Base-by-base conservation (phyloP, 176 grass and related monocot genomes). In the Triticum dicoccoides region DNA sequence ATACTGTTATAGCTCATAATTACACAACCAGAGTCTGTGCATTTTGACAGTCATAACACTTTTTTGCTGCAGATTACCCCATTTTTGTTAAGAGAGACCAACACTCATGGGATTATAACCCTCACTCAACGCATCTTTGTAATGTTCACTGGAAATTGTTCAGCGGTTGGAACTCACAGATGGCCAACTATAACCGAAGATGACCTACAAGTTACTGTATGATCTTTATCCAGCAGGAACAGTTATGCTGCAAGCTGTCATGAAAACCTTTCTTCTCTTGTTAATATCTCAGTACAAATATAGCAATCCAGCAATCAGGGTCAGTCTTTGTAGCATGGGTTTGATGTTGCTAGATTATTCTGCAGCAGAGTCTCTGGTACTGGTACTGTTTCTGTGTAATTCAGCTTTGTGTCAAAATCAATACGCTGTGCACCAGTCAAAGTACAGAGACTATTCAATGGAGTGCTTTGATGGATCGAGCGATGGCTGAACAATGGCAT, bases 271-370 rank as follows among this genome's bases (percentile, higher is more conserved):
- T 81, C 49, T 85, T 77, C 78, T 83, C 75, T 33, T 90, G 12
- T 58, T 75, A 74, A 13, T 70, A 66, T 62, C 14, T 76, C 15
- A 74, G 41, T 13, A 25, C 65, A 72, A 71, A 61, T 35, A 32
- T 11, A 20, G 18, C 12, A 80, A 61, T 79, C 33, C 42, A 77
- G 6, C 20, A 65, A 41, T 65, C 54, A 25, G 71, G 58, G 65
- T 52, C 14, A 77, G 11, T 64, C 37, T 14, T 14, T 64, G 59
- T 79, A 65, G 24, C 25, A 65, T 80, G 67, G 25, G 44, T 80
- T 84, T 84, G 44, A 68, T 87, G 29, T 90, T 80, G 35, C 41
- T 51, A 84, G 49, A 59, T 69, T 76, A 76, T 75, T 74, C 17
- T 44, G 33, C 23, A 15, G 47, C 64, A 15, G 51, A 41, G 30